Evolutionary conservation across 192 early-diverging fungal species (phyloP).

Genomic region (Gaertneriomyces sp.): DNA sequence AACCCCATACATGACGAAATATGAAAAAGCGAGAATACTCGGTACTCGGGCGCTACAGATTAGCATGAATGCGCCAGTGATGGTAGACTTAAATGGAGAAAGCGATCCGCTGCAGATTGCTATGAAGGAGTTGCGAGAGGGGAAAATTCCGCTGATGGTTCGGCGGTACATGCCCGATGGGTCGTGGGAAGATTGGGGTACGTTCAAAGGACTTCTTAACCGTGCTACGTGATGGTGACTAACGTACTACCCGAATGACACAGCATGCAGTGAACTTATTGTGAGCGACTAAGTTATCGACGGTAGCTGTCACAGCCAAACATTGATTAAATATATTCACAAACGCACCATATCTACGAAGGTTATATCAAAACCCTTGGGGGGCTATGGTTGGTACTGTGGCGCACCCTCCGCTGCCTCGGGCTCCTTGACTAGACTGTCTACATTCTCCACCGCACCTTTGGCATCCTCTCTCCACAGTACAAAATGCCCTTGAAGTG

Average conservation of each 20-base stretch:
- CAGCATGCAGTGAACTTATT: too few species aligned
- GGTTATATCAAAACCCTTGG: too few species aligned
- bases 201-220: too few species aligned
- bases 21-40: constrained; percentile 68
- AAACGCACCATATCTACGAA: too few species aligned
- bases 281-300: too few species aligned
- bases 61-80: constrained; percentile 98
- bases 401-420: too few species aligned
- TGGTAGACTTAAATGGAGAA: constrained; percentile 90
- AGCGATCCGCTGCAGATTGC: constrained; percentile 92
- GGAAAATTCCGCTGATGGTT: constrained; percentile 90
- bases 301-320: too few species aligned
- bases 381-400: too few species aligned
- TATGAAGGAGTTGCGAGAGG: constrained; percentile 86
- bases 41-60: constrained; percentile 91
- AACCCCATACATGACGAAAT: constrained; percentile 99
- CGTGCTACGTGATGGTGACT: too few species aligned
- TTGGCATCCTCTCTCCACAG: constrained; percentile 71
- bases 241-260: too few species aligned
- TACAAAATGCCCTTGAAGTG: constrained; percentile 96
- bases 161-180: constrained; percentile 90
- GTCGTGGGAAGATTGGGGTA: constrained; percentile 86
- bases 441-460: constrained; percentile 58
- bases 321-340: too few species aligned
- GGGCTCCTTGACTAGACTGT: constrained; percentile 15